Base-by-base conservation (phyloP, 768 basidiomycete genomes). In the Mycena crocata region DNA sequence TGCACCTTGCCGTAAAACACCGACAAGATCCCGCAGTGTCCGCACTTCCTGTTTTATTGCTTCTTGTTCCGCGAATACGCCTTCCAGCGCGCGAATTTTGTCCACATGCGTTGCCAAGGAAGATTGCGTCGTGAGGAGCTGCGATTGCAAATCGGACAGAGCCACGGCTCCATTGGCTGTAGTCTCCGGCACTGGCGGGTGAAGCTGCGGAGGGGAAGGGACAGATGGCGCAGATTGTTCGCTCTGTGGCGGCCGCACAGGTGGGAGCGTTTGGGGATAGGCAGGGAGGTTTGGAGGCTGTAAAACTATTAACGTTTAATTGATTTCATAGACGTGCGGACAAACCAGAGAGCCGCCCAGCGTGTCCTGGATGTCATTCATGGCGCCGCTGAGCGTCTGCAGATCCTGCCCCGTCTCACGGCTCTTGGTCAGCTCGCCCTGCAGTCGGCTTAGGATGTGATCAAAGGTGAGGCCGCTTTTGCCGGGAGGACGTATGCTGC, bases 381-480 rank as follows among this genome's bases (percentile, higher is more conserved):
- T 94, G 5, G 93, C 85, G 15, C 86, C 86, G 19, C 87, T 91
- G 34, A 98, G 80, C 0, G 87, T 87, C 67, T 90, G 88, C 5
- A 99, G 83, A 74, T 99, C 96, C 0, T 90, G 84, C 17, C 94
- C 94, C 0, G 96, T 98, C 75, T 99, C 97, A 21, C 94, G 89
- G 73, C 94, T 95, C 81, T 97, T 98, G 80, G 93, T 92, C n/a
- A 99, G 88, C 76, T 99, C 96, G 68, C 90, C 90, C 76, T 98
- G 96, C 3, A 99, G 82, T 37, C 94, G 88, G 61, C 85, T 92
- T 48, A 98, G 81, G 57, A 98, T 95, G 72, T 96, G 93, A 72
- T 98, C 96, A 75, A 99, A 97, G 10, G 90, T 93, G 26, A 98
- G 83, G 0, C 95, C 94, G 72, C 91, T 91, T 79, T 94, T 95